A percentile compares a stretch with the other conserved stretches of the same genome.
Evolutionary conservation across 345 rosid species (phyloP).

Genomic region (Linum trigynum): DNA sequence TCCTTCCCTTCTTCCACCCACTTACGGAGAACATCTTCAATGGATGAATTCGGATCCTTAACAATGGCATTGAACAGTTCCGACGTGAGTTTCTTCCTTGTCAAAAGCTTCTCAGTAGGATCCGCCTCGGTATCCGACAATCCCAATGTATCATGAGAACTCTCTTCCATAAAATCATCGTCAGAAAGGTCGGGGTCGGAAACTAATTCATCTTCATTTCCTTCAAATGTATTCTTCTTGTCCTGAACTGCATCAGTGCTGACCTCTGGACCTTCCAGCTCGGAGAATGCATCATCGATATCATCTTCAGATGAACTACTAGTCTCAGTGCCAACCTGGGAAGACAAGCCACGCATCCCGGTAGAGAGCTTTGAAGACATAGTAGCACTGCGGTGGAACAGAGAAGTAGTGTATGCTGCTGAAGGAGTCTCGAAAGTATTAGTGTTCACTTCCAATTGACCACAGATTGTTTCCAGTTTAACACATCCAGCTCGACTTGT

Average conservation of each 20-base stretch:
- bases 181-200: conserved; percentile 3
- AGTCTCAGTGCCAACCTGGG: conserved; percentile 2
- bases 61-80: conserved; percentile 11
- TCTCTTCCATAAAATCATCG: background rate
- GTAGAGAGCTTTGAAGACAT: background rate
- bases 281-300: background rate
- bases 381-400: background rate
- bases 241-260: background rate
- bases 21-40: background rate
- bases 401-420: background rate
- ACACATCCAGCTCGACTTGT: conserved; percentile 1
- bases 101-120: background rate
- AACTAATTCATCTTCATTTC: conserved; percentile 5
- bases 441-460: background rate
- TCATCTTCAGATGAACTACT: background rate
- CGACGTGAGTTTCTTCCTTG: background rate
- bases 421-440: background rate
- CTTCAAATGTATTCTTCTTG: background rate
- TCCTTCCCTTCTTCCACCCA: conserved; percentile 10
- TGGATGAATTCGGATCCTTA: background rate
- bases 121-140: background rate
- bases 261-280: background rate
- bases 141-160: background rate
- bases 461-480: background rate
- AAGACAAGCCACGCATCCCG: conserved; percentile 6